These are phyloP conservation scores for Ramaria sp. DNA, from an alignment of 768 basidiomycete genomes.

Conservation along the genomic window DNA sequence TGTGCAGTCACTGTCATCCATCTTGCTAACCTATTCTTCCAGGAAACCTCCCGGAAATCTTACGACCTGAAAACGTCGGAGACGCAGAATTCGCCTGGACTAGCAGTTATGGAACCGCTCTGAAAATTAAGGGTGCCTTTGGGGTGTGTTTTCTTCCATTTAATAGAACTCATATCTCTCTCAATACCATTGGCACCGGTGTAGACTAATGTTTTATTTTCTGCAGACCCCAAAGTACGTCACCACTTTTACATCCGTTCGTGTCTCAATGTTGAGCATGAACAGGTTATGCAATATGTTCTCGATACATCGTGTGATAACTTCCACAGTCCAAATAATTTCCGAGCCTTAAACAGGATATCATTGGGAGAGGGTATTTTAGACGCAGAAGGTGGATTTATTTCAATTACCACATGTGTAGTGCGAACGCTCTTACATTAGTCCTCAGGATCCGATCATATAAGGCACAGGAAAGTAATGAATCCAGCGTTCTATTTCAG, in stretches of 20 bases:
- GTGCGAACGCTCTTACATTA: too few relatives aligned
- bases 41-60: background rate
- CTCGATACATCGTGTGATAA: slow-evolving; percentile 19
- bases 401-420: background rate
- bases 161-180: background rate
- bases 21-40: too few relatives aligned
- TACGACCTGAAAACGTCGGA: slow-evolving; percentile 13
- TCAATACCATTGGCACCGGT: background rate
- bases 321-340: slow-evolving; percentile 7
- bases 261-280: background rate
- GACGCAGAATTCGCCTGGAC: slow-evolving; percentile 13
- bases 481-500: too few relatives aligned
- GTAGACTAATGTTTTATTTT: too few relatives aligned
- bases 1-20: too few relatives aligned
- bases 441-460: too few relatives aligned
- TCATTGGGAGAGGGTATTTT: too few relatives aligned
- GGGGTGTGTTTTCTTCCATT: too few relatives aligned
- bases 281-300: slow-evolving; percentile 19
- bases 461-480: too few relatives aligned
- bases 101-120: slow-evolving; percentile 14
- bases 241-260: background rate
- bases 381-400: slow-evolving; percentile 1
- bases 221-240: slow-evolving; percentile 4
- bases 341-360: background rate
- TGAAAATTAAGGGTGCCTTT: too few relatives aligned